phyloP scores from a whole-genome alignment of 495 filamentous ascomycete genomes.

The Lophiostoma macrostomum region DNA sequence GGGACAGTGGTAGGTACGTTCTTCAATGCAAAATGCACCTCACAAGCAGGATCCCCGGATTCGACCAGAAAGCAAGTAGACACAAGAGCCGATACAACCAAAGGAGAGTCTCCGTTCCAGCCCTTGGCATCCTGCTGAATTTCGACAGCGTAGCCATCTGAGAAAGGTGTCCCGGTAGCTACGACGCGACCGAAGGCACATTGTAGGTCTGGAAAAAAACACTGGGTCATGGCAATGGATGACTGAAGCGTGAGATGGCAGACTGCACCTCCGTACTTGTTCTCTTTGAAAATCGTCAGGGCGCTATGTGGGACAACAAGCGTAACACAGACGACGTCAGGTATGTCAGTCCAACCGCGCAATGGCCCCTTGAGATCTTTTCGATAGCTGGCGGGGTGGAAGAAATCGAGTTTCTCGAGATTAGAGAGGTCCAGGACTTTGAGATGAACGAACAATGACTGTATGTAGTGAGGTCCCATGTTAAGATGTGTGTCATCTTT shows the following conservation, averaged over 20 bases:
- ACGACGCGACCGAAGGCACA: background rate
- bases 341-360: background rate
- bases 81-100: background rate
- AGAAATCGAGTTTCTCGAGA: background rate
- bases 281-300: background rate
- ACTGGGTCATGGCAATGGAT: background rate
- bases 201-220: conserved; percentile 1
- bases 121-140: background rate
- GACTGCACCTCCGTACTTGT: background rate
- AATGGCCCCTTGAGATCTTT: background rate
- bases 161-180: background rate
- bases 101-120: background rate
- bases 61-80: background rate
- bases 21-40: background rate
- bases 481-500: background rate
- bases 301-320: background rate
- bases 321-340: background rate
- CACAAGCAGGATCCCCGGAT: background rate
- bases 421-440: background rate
- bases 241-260: background rate
- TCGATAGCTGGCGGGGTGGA: background rate
- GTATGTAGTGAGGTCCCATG: background rate
- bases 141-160: background rate
- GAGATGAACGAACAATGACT: background rate
- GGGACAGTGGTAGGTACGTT: background rate